Conservation (phyloP, 2,329 filamentous ascomycete species). For the Monosporascus ibericus region DNA sequence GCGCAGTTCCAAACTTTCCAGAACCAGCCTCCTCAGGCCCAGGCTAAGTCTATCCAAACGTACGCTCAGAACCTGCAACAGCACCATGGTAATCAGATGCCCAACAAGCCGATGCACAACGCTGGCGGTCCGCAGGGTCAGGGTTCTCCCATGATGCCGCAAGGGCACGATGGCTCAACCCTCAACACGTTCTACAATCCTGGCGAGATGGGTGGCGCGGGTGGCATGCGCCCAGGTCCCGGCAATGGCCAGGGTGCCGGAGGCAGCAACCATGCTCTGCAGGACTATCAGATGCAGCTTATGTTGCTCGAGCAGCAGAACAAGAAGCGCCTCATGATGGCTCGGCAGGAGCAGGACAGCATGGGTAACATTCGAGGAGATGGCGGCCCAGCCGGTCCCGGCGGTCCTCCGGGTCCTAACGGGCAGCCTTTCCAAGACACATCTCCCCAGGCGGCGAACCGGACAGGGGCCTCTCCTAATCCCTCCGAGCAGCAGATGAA, state of each 20-base stretch:
- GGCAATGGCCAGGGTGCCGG: conserved; percentile 39
- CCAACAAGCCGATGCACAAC: conserved; percentile 74
- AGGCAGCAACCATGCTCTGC: conserved; percentile 70
- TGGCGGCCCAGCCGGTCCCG: conserved; percentile 45
- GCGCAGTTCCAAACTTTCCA: conserved; percentile 66
- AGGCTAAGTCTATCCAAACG: conserved; percentile 79
- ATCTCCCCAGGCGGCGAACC: conserved; percentile 58
- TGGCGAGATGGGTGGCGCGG: conserved; percentile 50
- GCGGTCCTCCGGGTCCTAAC: conserved; percentile 50
- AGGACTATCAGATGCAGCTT: conserved; percentile 85
- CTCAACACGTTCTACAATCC: conserved; percentile 59
- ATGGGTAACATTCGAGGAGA: conserved; percentile 45
- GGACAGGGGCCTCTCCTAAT: conserved; percentile 68
- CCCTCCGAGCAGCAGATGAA: conserved; percentile 75
- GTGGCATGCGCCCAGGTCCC: conserved; percentile 51
- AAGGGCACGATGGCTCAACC: conserved; percentile 58
- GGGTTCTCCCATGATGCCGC: conserved; percentile 76
- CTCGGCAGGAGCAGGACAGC: conserved; percentile 70
- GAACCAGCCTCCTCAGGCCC: conserved; percentile 51
- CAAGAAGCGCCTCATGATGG: conserved; percentile 80
- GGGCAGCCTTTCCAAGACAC: conserved; percentile 61
- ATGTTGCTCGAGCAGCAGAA: conserved; percentile 86
- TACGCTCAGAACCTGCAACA: conserved; percentile 81
- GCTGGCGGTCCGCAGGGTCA: conserved; percentile 64
- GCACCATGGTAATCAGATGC: conserved; percentile 75